Conservation (phyloP, 345 rosid genomes). For the Acer negundo region DNA sequence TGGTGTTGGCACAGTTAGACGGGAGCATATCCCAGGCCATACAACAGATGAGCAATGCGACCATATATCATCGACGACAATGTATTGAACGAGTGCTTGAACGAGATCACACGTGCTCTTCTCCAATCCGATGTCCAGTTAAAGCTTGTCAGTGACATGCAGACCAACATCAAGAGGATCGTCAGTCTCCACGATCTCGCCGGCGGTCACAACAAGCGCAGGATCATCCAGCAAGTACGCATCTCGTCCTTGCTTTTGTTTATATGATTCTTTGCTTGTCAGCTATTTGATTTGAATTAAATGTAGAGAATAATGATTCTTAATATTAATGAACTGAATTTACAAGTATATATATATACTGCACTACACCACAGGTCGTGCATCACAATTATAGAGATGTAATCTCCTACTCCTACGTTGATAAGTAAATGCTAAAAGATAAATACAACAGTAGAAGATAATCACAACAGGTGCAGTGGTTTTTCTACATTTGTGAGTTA, state of each 20-base stretch:
- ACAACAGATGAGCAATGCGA: conserved; percentile 97
- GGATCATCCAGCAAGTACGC: conserved; percentile 66
- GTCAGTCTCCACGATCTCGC: conserved; percentile 97
- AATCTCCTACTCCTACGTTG: no score
- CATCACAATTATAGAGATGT: no score
- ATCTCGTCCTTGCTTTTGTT: neutral
- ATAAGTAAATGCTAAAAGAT: no score
- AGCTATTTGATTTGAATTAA: neutral
- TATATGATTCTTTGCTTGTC: neutral
- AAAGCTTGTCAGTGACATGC: conserved; percentile 90
- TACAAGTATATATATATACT: no score
- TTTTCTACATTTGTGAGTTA: neutral
- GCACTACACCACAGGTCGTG: no score
- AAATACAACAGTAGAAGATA: no score
- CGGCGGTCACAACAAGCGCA: conserved; percentile 93
- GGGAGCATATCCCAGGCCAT: conserved; percentile 93
- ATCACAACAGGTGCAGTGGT: no score
- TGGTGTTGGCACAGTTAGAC: conserved; percentile 86
- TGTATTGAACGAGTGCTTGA: conserved; percentile 79
- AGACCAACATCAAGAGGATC: conserved; percentile 79
- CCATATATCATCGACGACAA: conserved; percentile 88
- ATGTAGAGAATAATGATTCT: no score
- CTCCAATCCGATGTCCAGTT: conserved; percentile 91
- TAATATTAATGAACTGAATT: no score
- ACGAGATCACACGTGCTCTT: conserved; percentile 91